phyloP scores from a whole-genome alignment of 192 early-diverging fungal genomes.

The Backusella morwellensis region DNA sequence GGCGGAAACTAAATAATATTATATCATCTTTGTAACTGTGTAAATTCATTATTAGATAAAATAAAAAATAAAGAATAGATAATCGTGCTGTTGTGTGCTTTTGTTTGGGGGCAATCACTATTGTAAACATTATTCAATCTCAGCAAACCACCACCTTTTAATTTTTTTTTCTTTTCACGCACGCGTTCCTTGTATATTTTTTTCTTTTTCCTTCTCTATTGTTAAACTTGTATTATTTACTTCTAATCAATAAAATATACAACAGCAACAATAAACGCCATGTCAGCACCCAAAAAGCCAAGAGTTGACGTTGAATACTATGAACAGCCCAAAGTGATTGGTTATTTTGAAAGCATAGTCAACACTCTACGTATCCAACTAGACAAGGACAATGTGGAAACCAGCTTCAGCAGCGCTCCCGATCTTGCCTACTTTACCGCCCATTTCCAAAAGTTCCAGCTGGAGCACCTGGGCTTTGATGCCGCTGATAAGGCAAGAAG shows the following conservation, averaged over 20 bases:
- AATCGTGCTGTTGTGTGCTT: not conserved
- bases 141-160: not conserved
- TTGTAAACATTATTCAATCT: not conserved
- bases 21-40: not conserved
- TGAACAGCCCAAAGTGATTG: conserved; percentile 31
- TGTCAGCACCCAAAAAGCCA: conserved; percentile 15
- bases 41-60: not conserved
- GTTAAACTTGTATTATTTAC: not conserved
- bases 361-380: conserved; percentile 17
- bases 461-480: conserved; percentile 16
- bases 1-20: conserved; percentile 46
- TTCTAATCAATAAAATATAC: not conserved
- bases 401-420: conserved; percentile 20
- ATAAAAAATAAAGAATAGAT: not conserved
- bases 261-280: not conserved
- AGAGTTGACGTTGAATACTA: conserved; percentile 30
- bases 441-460: conserved; percentile 33
- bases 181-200: not conserved
- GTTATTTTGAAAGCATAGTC: conserved; percentile 23
- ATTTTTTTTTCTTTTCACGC: not conserved
- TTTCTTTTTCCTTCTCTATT: not conserved
- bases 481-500: conserved; percentile 8
- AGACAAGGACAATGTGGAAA: conserved; percentile 18
- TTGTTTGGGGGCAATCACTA: not conserved
- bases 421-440: conserved; percentile 27